Percentiles rank a stretch among this genome's conserved stretches.
These are phyloP conservation scores for Hypoxylon rickii DNA, from an alignment of 495 filamentous ascomycete species.

Conservation along the genomic window DNA sequence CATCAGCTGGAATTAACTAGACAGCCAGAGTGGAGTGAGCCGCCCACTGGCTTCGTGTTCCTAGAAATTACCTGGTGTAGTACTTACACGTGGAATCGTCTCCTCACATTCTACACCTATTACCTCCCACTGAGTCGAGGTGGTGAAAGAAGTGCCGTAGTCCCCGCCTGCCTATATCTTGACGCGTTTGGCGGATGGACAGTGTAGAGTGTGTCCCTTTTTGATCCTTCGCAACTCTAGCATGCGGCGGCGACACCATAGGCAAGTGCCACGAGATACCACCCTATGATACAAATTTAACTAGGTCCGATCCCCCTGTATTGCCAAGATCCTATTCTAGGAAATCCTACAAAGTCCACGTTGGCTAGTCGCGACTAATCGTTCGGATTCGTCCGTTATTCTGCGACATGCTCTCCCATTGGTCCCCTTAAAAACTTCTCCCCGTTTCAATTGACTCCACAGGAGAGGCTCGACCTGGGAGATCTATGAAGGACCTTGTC, in stretches of 20 bases:
- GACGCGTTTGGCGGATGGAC: too few relatives aligned
- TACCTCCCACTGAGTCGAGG: neutral
- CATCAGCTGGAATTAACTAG: slow-evolving; percentile 11
- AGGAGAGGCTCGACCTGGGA: slow-evolving; percentile 8
- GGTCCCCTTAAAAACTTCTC: slow-evolving; percentile 18
- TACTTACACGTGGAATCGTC: slow-evolving; percentile 1
- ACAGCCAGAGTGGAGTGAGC: slow-evolving; percentile 11
- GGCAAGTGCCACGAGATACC: slow-evolving; percentile 3
- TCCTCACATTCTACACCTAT: neutral
- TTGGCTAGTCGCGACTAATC: slow-evolving; percentile 12
- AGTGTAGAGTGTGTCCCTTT: too few relatives aligned
- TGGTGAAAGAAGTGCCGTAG: neutral
- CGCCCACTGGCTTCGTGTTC: slow-evolving; percentile 10
- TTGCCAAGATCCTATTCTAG: slow-evolving; percentile 31
- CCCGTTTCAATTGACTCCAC: slow-evolving; percentile 28
- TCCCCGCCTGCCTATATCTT: too few relatives aligned
- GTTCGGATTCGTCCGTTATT: slow-evolving; percentile 24
- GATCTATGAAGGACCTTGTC: slow-evolving; percentile 11
- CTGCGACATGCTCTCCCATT: slow-evolving; percentile 14
- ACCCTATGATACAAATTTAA: slow-evolving; percentile 25
- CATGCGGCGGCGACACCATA: neutral
- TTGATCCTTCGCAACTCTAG: neutral
- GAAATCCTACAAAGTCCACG: slow-evolving; percentile 21
- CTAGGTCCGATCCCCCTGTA: slow-evolving; percentile 24
- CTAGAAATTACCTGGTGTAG: too few relatives aligned